These are phyloP conservation scores for Fraxinus dipetala DNA, from an alignment of 305 asterid species.

Conservation along the genomic window DNA sequence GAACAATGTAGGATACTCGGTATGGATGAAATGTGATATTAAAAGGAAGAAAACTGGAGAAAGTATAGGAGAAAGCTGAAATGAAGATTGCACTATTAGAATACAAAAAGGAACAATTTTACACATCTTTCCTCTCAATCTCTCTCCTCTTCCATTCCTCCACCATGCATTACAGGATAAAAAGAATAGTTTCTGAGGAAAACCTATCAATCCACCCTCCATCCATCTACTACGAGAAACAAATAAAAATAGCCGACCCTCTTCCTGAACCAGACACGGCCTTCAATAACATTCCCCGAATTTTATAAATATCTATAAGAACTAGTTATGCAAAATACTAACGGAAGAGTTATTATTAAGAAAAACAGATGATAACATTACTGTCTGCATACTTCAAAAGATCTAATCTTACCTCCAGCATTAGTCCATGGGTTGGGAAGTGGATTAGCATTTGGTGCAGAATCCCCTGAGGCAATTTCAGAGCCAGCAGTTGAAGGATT, in stretches of 20 bases:
- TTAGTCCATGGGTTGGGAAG: slow-evolving; percentile 75
- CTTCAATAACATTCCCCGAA: too few relatives aligned
- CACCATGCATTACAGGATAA: too few relatives aligned
- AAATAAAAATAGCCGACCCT: neutral
- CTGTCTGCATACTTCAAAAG: slow-evolving; percentile 3
- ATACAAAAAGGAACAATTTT: too few relatives aligned
- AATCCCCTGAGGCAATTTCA: slow-evolving; percentile 39
- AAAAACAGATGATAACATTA: slow-evolving; percentile 2
- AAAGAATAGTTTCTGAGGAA: neutral
- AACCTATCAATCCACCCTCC: neutral
- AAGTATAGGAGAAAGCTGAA: neutral
- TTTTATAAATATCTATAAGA: neutral
- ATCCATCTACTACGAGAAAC: neutral
- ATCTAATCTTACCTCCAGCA: slow-evolving; percentile 39
- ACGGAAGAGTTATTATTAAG: neutral
- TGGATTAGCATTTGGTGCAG: slow-evolving; percentile 63
- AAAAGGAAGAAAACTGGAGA: neutral
- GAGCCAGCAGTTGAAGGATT: slow-evolving; percentile 44
- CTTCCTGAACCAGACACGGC: too few relatives aligned
- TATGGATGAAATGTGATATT: neutral
- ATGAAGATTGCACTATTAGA: too few relatives aligned
- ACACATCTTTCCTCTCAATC: neutral
- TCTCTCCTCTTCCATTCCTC: neutral
- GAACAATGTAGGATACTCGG: neutral
- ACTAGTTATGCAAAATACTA: neutral